phyloP scores from a whole-genome alignment of 768 basidiomycete genomes.

The Boletales sp. region DNA sequence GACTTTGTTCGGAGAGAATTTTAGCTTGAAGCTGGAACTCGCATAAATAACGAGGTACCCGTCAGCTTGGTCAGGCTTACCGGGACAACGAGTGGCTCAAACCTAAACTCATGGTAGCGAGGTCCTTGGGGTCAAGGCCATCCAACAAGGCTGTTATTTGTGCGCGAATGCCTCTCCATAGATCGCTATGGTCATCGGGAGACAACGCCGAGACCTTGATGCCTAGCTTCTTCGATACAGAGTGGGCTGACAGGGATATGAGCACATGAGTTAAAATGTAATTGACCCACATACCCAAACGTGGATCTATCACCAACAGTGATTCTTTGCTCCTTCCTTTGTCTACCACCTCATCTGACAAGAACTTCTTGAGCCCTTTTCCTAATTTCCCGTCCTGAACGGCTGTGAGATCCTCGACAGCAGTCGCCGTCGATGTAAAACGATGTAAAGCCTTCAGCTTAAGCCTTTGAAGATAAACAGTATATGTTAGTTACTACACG shows the following conservation, averaged over 20 bases:
- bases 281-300: constrained; percentile 64
- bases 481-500: constrained; percentile 8
- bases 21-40: constrained; percentile 83
- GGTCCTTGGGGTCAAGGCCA: constrained; percentile 88
- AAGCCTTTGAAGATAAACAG: constrained; percentile 49
- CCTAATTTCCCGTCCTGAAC: constrained; percentile 91
- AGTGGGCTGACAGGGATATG: constrained; percentile 48
- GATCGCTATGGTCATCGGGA: constrained; percentile 61
- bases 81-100: constrained; percentile 94
- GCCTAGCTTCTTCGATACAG: constrained; percentile 91
- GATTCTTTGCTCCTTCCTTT: constrained; percentile 90
- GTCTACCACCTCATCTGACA: constrained; percentile 78
- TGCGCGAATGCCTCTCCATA: constrained; percentile 93
- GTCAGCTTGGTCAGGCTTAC: constrained; percentile 37
- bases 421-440: constrained; percentile 93
- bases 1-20: constrained; percentile 99
- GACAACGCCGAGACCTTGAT: constrained; percentile 75
- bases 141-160: constrained; percentile 86
- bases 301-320: constrained; percentile 83
- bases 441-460: constrained; percentile 95
- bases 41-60: constrained; percentile 5
- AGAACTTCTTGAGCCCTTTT: constrained; percentile 90
- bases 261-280: constrained; percentile 3
- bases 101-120: constrained; percentile 97
- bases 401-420: constrained; percentile 94